phyloP scores from a whole-genome alignment of 2,329 filamentous ascomycete species.

The Grosmannia clavigera region DNA sequence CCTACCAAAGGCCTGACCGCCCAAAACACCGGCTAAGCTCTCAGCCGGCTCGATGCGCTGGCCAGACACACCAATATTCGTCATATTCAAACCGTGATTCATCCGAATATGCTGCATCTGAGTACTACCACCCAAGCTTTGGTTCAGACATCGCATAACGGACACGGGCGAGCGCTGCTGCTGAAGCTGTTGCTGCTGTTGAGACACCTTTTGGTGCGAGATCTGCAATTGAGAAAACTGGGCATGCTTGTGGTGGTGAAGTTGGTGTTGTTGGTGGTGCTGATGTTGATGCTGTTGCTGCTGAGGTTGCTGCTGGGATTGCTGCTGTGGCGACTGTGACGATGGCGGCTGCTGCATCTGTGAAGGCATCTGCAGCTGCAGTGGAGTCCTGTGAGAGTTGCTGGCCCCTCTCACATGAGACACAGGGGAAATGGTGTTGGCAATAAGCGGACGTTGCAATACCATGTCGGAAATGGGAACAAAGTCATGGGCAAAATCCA shows the following conservation, averaged over 20 bases:
- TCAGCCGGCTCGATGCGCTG: constrained; percentile 5
- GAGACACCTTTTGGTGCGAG: not conserved
- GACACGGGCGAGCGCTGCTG: constrained; percentile 21
- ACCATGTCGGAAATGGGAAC: constrained; percentile 40
- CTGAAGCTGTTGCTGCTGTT: constrained; percentile 5
- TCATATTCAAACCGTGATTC: constrained; percentile 6
- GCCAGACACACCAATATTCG: not conserved
- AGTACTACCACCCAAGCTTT: constrained; percentile 18
- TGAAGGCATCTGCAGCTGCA: not conserved
- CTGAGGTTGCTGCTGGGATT: constrained; percentile 12
- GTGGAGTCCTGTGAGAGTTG: not conserved
- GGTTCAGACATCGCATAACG: constrained; percentile 20
- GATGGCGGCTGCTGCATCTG: constrained; percentile 1
- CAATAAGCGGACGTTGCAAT: constrained; percentile 34
- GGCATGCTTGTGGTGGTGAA: constrained; percentile 14
- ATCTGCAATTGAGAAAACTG: constrained; percentile 1
- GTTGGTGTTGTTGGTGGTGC: not conserved
- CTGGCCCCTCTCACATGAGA: not conserved
- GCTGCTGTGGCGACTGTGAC: constrained; percentile 4
- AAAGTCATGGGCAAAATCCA: constrained; percentile 38
- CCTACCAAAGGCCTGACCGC: constrained; percentile 1
- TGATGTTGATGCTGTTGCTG: constrained; percentile 11
- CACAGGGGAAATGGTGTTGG: not conserved
- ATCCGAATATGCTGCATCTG: constrained; percentile 9
- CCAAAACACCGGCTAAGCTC: not conserved